phyloP scores from a whole-genome alignment of 2,329 filamentous ascomycete species.

The Scedosporium aurantiacum region DNA sequence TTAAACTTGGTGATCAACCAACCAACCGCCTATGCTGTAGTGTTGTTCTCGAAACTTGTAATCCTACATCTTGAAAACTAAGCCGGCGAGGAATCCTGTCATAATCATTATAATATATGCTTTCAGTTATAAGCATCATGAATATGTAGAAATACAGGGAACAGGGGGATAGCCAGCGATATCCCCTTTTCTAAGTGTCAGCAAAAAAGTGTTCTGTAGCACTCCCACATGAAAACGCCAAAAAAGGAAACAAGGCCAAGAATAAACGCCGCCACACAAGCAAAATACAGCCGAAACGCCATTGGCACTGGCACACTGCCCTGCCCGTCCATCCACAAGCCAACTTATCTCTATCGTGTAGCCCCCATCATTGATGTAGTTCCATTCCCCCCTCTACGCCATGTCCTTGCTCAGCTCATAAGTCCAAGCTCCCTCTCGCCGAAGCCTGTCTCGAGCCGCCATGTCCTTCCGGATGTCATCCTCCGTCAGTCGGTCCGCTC shows the following conservation, averaged over 20 bases:
- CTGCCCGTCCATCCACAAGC: too few species aligned
- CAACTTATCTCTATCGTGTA: too few species aligned
- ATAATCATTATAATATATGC: neutral
- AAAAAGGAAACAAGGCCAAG: neutral
- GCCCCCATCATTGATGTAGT: neutral
- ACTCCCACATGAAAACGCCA: neutral
- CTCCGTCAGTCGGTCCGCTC: slow-evolving; percentile 70
- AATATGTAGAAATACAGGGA: neutral
- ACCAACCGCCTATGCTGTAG: too few species aligned
- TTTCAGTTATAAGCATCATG: neutral
- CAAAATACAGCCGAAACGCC: too few species aligned
- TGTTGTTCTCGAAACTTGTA: too few species aligned
- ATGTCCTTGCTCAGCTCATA: slow-evolving; percentile 47
- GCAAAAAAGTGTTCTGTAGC: neutral
- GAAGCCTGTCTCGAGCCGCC: slow-evolving; percentile 66
- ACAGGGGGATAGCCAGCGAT: neutral
- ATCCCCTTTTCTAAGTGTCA: neutral
- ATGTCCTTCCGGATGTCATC: slow-evolving; percentile 77
- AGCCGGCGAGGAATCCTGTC: neutral
- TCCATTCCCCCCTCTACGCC: neutral
- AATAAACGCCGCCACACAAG: too few species aligned
- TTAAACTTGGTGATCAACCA: too few species aligned
- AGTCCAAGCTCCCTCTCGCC: slow-evolving; percentile 76
- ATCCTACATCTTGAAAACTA: neutral
- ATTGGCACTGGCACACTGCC: too few species aligned